These are phyloP conservation scores for Parathielavia appendiculata DNA, from an alignment of 495 filamentous ascomycete species.

Conservation along the genomic window DNA sequence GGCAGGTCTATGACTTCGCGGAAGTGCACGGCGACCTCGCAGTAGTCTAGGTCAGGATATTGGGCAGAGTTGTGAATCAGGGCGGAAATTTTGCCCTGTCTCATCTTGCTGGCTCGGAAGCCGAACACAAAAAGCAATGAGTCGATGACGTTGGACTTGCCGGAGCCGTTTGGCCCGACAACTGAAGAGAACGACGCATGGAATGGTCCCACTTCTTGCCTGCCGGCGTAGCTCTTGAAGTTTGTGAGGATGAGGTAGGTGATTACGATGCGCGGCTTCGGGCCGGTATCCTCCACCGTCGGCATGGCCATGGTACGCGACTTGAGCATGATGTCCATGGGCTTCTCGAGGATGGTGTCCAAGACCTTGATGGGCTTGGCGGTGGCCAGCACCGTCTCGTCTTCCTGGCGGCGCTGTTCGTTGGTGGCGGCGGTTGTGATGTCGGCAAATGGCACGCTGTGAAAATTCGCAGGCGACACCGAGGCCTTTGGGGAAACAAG, in stretches of 20 bases:
- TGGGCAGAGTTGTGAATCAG: conserved; percentile 93
- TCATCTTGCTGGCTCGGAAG: conserved; percentile 98
- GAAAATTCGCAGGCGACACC: conserved; percentile 41
- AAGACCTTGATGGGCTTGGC: conserved; percentile 66
- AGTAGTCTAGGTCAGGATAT: conserved; percentile 75
- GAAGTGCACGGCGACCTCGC: conserved; percentile 95
- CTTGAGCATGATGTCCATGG: conserved; percentile 92
- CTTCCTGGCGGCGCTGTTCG: conserved; percentile 24
- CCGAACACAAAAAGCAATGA: conserved; percentile 96
- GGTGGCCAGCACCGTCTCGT: conserved; percentile 40
- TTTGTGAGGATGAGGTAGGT: conserved; percentile 84
- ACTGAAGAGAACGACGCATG: conserved; percentile 98
- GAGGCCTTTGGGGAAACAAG: conserved; percentile 44
- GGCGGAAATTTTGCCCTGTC: conserved; percentile 96
- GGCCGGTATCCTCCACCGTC: conserved; percentile 61
- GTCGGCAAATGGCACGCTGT: conserved; percentile 66
- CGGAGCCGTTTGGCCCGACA: conserved; percentile 94
- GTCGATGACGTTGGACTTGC: conserved; percentile 98
- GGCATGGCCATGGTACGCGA: conserved; percentile 67
- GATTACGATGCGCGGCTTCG: conserved; percentile 83
- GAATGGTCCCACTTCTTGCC: conserved; percentile 93
- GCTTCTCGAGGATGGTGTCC: conserved; percentile 72
- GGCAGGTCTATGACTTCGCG: conserved; percentile 87
- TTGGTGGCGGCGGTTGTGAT: conserved; percentile 71
- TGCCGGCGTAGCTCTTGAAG: conserved; percentile 97